phyloP scores from a whole-genome alignment of 140 eudicot species.

The Bidens hawaiensis region DNA sequence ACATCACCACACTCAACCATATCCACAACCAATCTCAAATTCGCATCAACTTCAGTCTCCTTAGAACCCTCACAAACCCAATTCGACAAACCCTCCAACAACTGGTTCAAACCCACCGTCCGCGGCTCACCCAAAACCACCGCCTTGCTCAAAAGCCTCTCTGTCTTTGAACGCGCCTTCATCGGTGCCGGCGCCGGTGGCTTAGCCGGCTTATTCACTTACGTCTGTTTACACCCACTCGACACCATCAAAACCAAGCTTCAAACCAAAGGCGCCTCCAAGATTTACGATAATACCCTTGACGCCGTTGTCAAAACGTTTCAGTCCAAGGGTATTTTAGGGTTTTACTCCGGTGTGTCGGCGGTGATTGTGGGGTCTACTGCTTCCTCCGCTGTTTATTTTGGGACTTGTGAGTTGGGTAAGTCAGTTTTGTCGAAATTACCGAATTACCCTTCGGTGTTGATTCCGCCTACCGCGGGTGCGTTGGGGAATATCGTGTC shows the following conservation, averaged over 20 bases:
- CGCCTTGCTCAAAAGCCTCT: conserved; percentile 53
- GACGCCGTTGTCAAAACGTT: conserved; percentile 79
- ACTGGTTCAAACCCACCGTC: conserved; percentile 47
- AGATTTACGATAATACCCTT: conserved; percentile 55
- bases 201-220: conserved; percentile 97
- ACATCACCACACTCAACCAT: conserved; percentile 5
- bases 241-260: conserved; percentile 88
- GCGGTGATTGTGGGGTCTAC: conserved; percentile 91
- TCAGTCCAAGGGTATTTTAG: conserved; percentile 60
- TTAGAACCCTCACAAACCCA: conserved; percentile 38
- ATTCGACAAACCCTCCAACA: conserved; percentile 32
- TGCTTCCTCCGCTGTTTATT: conserved; percentile 71
- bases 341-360: conserved; percentile 83
- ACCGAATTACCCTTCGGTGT: conserved; percentile 55
- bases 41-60: no score
- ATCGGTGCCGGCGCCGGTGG: conserved; percentile 87
- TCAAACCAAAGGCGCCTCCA: conserved; percentile 84
- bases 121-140: conserved; percentile 25
- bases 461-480: conserved; percentile 97
- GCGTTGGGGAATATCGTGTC: conserved; percentile 91
- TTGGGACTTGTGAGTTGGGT: conserved; percentile 96
- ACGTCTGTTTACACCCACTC: conserved; percentile 77
- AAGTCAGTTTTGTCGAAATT: conserved; percentile 66
- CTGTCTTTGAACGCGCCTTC: conserved; percentile 72
- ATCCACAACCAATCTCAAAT: conserved; percentile 16